Evolutionary conservation across 305 asterid species (phyloP), one percentile per base, ranked within the genome.

Genomic region (Plantago lanceolata): DNA sequence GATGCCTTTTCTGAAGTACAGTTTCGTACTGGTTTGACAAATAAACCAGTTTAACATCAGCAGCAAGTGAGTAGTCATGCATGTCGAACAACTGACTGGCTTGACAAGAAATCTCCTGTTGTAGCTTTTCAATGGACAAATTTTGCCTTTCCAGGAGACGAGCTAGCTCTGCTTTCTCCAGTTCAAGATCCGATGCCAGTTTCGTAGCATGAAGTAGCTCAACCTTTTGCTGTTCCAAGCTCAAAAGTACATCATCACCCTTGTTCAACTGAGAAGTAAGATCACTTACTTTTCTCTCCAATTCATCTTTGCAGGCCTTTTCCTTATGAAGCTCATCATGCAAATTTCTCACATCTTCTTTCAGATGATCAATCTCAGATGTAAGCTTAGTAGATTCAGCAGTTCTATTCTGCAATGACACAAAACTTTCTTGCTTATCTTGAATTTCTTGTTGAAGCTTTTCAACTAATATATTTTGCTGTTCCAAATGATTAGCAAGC

Each of bases 121-220:
- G 73, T 64, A 85, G 80, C 63, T 80, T 73, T 64, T 78, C 86
- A 63, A 82, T 66, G 19, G 72, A 61, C 68, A 64, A 70, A 5
- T 68, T 79, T 57, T 75, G 86, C 81, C 78, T 84, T 76, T 44
- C 67, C 67, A 84, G 64, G 66, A 75, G 83, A 68, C 52, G 76
- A 66, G 71, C 57, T 59, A 85, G 85, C 71, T 84, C 84, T 48
- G 81, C 82, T 66, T 80, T 93, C 76, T 90, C 95, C 72, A 59
- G 43, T 68, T 86, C 90, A 33, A 84, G 82, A 71, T 81, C 81
- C 33, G 79, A 74, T 57, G 73, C 82, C 67, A 77, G 76, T 66
- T 80, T 81, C 81, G 73, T 82, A 55, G 75, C 73, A 67, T 58
- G 82, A 63, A 60, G 65, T 61, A 88, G 75, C 68, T 88, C 98